Conservation (phyloP, 2,329 filamentous ascomycete species). For the Penicillium sp. region DNA sequence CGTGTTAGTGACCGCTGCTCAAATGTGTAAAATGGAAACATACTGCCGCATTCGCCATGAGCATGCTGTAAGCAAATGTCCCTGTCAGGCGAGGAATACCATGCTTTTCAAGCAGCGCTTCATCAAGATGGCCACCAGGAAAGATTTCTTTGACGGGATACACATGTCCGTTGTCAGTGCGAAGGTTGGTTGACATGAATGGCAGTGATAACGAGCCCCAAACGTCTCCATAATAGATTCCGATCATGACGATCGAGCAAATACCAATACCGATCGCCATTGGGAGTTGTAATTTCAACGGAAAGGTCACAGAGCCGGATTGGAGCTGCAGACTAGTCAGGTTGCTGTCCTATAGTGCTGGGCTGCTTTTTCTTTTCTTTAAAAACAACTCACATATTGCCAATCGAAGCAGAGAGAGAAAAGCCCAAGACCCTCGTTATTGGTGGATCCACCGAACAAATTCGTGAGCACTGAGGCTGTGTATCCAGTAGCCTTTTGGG, state of each 20-base stretch:
- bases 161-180: slow-evolving; percentile 39
- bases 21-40: slow-evolving; percentile 21
- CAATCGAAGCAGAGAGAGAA: slow-evolving; percentile 56
- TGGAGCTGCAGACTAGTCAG: neutral
- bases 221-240: slow-evolving; percentile 54
- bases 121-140: slow-evolving; percentile 27
- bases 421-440: slow-evolving; percentile 56
- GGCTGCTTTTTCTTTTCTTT: neutral
- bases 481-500: slow-evolving; percentile 52
- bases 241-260: slow-evolving; percentile 54
- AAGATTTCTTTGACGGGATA: slow-evolving; percentile 48
- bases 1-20: slow-evolving; percentile 6
- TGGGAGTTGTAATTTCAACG: slow-evolving; percentile 54
- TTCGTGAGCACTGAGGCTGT: slow-evolving; percentile 50
- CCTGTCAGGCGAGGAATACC: slow-evolving; percentile 53
- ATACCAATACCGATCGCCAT: slow-evolving; percentile 48
- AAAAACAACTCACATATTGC: slow-evolving; percentile 41
- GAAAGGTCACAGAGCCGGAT: slow-evolving; percentile 33
- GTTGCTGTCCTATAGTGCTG: neutral
- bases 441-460: slow-evolving; percentile 54
- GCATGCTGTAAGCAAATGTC: slow-evolving; percentile 55
- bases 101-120: slow-evolving; percentile 42
- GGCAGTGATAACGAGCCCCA: slow-evolving; percentile 52
- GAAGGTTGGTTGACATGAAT: slow-evolving; percentile 58
- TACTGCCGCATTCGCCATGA: slow-evolving; percentile 60